These are phyloP conservation scores for Carex cristatella DNA, from an alignment of 176 grass and related monocot species.

Conservation along the genomic window DNA sequence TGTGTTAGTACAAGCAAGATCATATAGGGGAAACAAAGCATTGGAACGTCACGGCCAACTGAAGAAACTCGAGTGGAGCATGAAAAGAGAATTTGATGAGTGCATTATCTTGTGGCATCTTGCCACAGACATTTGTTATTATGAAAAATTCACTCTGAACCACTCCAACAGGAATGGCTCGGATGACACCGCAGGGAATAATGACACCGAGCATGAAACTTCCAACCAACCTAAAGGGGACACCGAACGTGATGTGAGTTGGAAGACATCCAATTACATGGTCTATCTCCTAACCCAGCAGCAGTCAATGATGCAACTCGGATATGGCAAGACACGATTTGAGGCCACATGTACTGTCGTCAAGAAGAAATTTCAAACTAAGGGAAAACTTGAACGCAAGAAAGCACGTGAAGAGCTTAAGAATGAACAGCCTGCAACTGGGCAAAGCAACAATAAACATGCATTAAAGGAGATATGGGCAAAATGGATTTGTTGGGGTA, in stretches of 20 bases:
- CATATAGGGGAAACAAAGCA: neutral
- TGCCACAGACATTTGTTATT: conserved; percentile 13
- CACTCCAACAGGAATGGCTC: too few relatives aligned
- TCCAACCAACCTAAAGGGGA: neutral
- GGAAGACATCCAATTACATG: conserved; percentile 24
- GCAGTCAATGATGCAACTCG: too few relatives aligned
- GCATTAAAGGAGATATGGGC: too few relatives aligned
- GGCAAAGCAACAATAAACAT: too few relatives aligned
- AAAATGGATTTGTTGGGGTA: too few relatives aligned
- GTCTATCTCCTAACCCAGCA: conserved; percentile 16
- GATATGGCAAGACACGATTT: too few relatives aligned
- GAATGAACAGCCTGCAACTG: too few relatives aligned
- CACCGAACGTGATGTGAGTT: neutral
- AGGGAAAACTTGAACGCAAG: too few relatives aligned
- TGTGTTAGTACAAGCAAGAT: neutral
- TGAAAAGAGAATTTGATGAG: conserved; percentile 2
- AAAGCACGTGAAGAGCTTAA: too few relatives aligned
- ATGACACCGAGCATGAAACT: neutral
- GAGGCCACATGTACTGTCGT: too few relatives aligned
- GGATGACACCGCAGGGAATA: too few relatives aligned
- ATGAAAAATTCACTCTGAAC: neutral
- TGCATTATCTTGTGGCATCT: neutral
- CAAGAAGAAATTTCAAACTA: too few relatives aligned
- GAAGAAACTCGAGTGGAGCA: neutral
- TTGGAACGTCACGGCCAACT: neutral